Percentiles rank a stretch among this genome's conserved stretches.
Conservation (phyloP, 2,329 filamentous ascomycete species). For the Pyricularia pennisetigena region DNA sequence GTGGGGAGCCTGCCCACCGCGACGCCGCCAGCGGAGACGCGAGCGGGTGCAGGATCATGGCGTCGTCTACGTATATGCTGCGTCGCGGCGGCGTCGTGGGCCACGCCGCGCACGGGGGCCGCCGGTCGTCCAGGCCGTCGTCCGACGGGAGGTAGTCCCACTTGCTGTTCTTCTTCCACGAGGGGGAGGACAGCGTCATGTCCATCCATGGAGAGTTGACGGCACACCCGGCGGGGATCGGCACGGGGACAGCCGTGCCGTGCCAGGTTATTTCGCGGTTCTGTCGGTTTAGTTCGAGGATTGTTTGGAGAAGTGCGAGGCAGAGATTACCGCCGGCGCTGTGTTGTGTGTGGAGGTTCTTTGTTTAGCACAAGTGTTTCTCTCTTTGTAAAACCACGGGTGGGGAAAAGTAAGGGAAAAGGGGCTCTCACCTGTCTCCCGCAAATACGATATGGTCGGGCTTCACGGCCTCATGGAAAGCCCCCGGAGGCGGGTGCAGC, state of each 20-base stretch:
- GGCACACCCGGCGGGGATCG: conserved; percentile 56
- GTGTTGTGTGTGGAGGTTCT: background rate
- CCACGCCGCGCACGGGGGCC: conserved; percentile 41
- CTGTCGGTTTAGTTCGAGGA: conserved; percentile 51
- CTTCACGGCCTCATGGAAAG: conserved; percentile 55
- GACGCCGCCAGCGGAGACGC: conserved; percentile 49
- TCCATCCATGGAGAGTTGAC: conserved; percentile 64
- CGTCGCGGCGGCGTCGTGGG: conserved; percentile 42
- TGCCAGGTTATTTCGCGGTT: conserved; percentile 46
- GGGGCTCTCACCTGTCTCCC: conserved; percentile 49
- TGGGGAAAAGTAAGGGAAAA: background rate
- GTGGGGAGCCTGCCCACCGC: conserved; percentile 53
- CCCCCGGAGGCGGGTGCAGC: conserved; percentile 59
- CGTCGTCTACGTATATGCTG: conserved; percentile 44
- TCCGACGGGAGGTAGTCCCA: conserved; percentile 56
- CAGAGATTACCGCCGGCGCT: conserved; percentile 66
- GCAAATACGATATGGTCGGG: conserved; percentile 59
- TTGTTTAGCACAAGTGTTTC: background rate
- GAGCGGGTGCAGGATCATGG: conserved; percentile 53
- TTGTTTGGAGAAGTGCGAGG: conserved; percentile 55
- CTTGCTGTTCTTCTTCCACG: conserved; percentile 35
- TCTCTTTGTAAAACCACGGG: background rate
- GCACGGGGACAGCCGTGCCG: conserved; percentile 43
- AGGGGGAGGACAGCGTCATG: conserved; percentile 52
- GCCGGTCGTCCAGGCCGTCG: conserved; percentile 12